Evolutionary conservation across 805 yeast genomes (phyloP), one percentile per base, ranked within the genome.

Genomic region (Pichia membranifaciens): DNA sequence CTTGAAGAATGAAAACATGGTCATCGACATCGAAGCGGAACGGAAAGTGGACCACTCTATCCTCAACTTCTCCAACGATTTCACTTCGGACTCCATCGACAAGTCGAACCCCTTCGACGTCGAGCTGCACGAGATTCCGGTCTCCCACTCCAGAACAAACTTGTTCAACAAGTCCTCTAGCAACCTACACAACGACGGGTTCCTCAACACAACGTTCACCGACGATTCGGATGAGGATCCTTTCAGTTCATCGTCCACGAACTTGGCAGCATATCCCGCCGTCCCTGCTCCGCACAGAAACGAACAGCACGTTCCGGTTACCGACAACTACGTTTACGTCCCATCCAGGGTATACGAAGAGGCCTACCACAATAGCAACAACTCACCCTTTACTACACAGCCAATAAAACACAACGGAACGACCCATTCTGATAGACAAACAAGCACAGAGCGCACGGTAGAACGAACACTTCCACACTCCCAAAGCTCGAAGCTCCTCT

Each of bases 281-380:
- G 13, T 9, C 16, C 36, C 8, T 9, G 13, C 7, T 8, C 36
- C 8, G 6, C 6, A 15, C 8, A 16, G 6, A 16, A 35, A 28
- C 28, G 7, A 16, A 12, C 5, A 6, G 16, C 20, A 22, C 18
- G n/a, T 38, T 4, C 36, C 43, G 2, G 50, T 37, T 29, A 33
- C 25, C 17, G 50, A 42, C 32, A 33, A 28, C 28, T 37, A 47
- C 29, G 21, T n/a, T 9, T 46, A 41, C 20, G 39, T 41, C 2
- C 49, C 49, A 21, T 41, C 49, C 2, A 41, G 42, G 23, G 45
- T 41, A 1, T 41, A n/a, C 20, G 49, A 46, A 17, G 49, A 41
- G 18, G n/a, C 21, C 8, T 41, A 46, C 20, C 40, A 46, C 16
- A 25, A 39, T 21, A 13, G 35, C 16, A 8, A 13, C 8, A 6